These are phyloP conservation scores for Ogataea nitratoaversa DNA, from an alignment of 805 yeast species.

Conservation along the genomic window DNA sequence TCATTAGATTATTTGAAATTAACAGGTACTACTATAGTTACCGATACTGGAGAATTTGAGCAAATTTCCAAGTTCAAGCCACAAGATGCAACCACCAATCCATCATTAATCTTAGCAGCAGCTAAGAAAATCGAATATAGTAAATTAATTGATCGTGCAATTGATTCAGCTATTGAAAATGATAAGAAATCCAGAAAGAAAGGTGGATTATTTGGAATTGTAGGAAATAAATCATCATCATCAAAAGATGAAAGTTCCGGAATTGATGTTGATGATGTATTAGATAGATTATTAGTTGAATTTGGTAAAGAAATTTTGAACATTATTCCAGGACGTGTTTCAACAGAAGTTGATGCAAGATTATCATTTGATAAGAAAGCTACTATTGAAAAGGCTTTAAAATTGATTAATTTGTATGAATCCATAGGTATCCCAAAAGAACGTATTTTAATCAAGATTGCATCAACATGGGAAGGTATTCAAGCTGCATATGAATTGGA, in stretches of 20 bases:
- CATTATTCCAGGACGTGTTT: slow-evolving; percentile 97
- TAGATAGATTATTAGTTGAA: slow-evolving; percentile 89
- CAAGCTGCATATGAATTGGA: slow-evolving; percentile 97
- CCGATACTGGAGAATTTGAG: slow-evolving; percentile 99
- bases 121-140: slow-evolving; percentile 87
- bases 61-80: slow-evolving; percentile 96
- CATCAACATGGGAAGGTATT: slow-evolving; percentile 99
- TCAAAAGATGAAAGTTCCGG: no score
- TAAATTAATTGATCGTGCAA: slow-evolving; percentile 82
- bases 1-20: slow-evolving; percentile 90
- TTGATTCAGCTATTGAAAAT: slow-evolving; percentile 69
- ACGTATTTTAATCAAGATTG: slow-evolving; percentile 90
- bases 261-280: slow-evolving; percentile 40
- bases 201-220: slow-evolving; percentile 65
- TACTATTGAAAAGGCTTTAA: slow-evolving; percentile 87
- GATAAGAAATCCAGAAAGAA: slow-evolving; percentile 25
- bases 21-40: slow-evolving; percentile 92
- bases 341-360: slow-evolving; percentile 98
- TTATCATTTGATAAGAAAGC: slow-evolving; percentile 92
- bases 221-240: no score
- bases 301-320: slow-evolving; percentile 89
- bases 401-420: slow-evolving; percentile 83
- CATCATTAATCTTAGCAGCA: slow-evolving; percentile 95
- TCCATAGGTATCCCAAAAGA: slow-evolving; percentile 80
- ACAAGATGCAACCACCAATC: slow-evolving; percentile 99